Base-by-base conservation (phyloP, 2,329 filamentous ascomycete species). In the Grosmannia clavigera region DNA sequence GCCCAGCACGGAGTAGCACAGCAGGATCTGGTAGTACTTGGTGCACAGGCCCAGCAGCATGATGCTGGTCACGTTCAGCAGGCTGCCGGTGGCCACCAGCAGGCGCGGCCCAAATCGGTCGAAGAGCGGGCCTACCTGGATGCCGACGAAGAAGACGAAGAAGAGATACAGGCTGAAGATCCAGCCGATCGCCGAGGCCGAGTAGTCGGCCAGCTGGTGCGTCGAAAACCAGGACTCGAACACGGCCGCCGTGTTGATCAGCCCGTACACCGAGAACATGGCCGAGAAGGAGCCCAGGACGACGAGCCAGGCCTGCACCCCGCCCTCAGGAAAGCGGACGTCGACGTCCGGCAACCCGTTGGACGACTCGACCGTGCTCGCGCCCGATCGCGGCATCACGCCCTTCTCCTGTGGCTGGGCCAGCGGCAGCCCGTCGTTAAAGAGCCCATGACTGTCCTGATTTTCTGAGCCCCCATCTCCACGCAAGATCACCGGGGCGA, bases 161-260 rank as follows among this genome's bases (percentile, higher is more conserved):
- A 94, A 95, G 35, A 89, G 78, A 68, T 91, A 92, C 58, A 94
- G 74, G 66, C 86, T 85, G 67, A 92, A 92, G 64, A 95, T 89
- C 90, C 90, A 95, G n/a, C 88, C 88, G 56, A 91, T 85, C 58
- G 81, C 78, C 4, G 84, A 85, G 12, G 85, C 78, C 59, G 74
- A 81, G 70, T 90, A 85, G 27, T 79, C 73, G n/a, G 74, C 75
- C 25, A 95, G 78, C 67, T 94, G 88, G 69, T 95, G 76, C 25
- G 78, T 80, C 38, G 82, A 78, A 63, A 95, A 81, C 71, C 92
- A 92, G 16, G 86, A 81, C 73, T 92, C 85, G 71, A 92, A 88
- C 1, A 86, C 85, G 40, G 86, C 88, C n/a, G 88, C 78, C 62
- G 81, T 82, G 71, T 88, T 88, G 77, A 90, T 84, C 66, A 90